Conservation (phyloP, 1,284 basidiomycete genomes). For the Sanghuangporus baumii region DNA sequence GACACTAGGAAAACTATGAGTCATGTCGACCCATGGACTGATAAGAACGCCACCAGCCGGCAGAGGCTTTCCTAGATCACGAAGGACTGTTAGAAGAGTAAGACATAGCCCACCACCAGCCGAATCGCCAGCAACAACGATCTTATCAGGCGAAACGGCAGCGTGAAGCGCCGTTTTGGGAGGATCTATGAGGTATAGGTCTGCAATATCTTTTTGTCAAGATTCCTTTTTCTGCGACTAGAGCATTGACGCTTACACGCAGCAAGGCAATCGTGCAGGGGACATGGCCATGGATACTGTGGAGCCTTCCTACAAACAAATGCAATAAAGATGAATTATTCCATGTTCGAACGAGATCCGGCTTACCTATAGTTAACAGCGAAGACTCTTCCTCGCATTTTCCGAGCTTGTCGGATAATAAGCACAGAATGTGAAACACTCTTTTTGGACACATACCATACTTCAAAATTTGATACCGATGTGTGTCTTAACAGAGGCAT, state of each 20-base stretch:
- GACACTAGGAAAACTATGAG: conserved; percentile 81
- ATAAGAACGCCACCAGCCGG: conserved; percentile 77
- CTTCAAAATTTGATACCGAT: conserved; percentile 63
- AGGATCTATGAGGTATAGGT: conserved; percentile 76
- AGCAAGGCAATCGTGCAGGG: conserved; percentile 74
- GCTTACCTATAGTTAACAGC: conserved; percentile 50
- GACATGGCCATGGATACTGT: conserved; percentile 86
- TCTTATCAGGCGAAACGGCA: conserved; percentile 63
- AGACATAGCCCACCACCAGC: conserved; percentile 76
- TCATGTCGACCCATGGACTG: conserved; percentile 81
- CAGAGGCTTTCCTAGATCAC: conserved; percentile 68
- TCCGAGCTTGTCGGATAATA: conserved; percentile 43
- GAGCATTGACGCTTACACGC: conserved; percentile 44
- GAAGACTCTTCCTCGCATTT: conserved; percentile 67
- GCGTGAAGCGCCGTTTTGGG: conserved; percentile 65
- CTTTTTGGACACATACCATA: conserved; percentile 35
- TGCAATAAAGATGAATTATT: background rate
- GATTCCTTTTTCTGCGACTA: background rate
- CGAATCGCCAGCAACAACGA: conserved; percentile 81
- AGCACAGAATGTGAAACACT: no score
- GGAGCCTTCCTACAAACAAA: conserved; percentile 54
- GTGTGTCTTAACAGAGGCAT: conserved; percentile 46
- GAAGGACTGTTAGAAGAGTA: conserved; percentile 64
- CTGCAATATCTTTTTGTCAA: conserved; percentile 29
- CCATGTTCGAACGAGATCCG: background rate